Base-by-base conservation (phyloP, 345 rosid genomes). In the Physaria fendleri region DNA sequence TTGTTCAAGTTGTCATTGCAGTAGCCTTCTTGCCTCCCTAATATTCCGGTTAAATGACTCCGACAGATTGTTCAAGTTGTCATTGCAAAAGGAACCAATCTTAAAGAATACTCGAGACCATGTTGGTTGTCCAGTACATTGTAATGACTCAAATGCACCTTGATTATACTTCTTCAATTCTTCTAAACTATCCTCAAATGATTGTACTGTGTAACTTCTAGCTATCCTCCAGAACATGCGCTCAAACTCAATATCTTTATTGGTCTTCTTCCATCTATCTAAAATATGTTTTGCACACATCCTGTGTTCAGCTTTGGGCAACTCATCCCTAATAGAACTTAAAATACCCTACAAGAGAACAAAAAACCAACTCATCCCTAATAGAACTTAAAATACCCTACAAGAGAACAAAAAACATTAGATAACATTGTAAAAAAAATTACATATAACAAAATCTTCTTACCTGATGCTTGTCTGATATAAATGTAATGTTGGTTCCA, bases 1-100 rank as follows among this genome's bases (percentile, higher is more conserved):
- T 55, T 55, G 5, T 55, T 55, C 3, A 56, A 16, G 4, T 56
- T 56, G 6, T 56, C 60, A 56, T 56, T 56, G 11, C 35, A 56
- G 35, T 0, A 1, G 9, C 15, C 60, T 38, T 14, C 47, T 56
- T 38, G 46, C 10, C 5, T 56, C 60, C 3, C 35, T 56, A 2
- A 56, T 11, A 1, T 6, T 56, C 1, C 46, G 10, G 11, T 38
- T 38, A 4, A 55, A 38, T 5, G 47, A 38, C 9, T 38, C 34
- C 0, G 16, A 56, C 6, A 55, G 8, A 2, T 55, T 55, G 5
- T 55, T 55, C 3, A 56, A 16, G 4, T 56, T 56, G 6, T 56
- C 60, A 56, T 56, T 56, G 11, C 35, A 56, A 12, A 46, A 56
- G 1, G 47, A 56, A 1, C 20, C 24, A 5, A 38, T 5, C 16